A percentile compares a stretch with the other conserved stretches of the same genome.
Conservation (phyloP, 805 yeast genomes). For the Maudiozyma bulderi region DNA sequence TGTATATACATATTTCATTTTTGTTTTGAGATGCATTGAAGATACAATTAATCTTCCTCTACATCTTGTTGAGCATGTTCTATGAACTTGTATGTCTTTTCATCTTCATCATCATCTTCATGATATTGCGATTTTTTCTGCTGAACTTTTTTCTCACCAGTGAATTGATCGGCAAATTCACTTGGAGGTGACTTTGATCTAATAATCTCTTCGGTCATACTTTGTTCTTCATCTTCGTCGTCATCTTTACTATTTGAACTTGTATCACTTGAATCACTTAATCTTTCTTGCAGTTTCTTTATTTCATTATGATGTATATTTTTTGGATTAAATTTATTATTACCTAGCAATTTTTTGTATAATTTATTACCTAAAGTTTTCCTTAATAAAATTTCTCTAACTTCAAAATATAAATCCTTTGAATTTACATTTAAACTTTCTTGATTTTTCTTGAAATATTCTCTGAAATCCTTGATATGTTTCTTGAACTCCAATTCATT, state of each 20-base stretch:
- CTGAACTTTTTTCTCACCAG: slow-evolving; percentile 13
- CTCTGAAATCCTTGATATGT: slow-evolving; percentile 78
- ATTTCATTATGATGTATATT: neutral
- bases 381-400: slow-evolving; percentile 52
- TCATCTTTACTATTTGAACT: neutral
- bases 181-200: slow-evolving; percentile 26
- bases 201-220: slow-evolving; percentile 9
- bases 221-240: slow-evolving; percentile 1
- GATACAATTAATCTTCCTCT: slow-evolving; percentile 12
- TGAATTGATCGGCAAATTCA: slow-evolving; percentile 25
- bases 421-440: slow-evolving; percentile 61
- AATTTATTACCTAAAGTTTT: slow-evolving; percentile 28
- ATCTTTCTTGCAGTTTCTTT: slow-evolving; percentile 40
- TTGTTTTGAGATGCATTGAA: neutral
- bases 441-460: slow-evolving; percentile 73
- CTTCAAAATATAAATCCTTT: slow-evolving; percentile 75
- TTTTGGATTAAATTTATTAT: neutral
- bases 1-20: neutral
- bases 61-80: slow-evolving; percentile 30
- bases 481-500: slow-evolving; percentile 91
- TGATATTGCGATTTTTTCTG: neutral
- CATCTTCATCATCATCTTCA: slow-evolving; percentile 31
- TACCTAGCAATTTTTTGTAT: slow-evolving; percentile 26
- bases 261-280: neutral
- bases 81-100: slow-evolving; percentile 21